Conservation (phyloP, 495 filamentous ascomycete genomes). For the Trichoderma reesei region DNA sequence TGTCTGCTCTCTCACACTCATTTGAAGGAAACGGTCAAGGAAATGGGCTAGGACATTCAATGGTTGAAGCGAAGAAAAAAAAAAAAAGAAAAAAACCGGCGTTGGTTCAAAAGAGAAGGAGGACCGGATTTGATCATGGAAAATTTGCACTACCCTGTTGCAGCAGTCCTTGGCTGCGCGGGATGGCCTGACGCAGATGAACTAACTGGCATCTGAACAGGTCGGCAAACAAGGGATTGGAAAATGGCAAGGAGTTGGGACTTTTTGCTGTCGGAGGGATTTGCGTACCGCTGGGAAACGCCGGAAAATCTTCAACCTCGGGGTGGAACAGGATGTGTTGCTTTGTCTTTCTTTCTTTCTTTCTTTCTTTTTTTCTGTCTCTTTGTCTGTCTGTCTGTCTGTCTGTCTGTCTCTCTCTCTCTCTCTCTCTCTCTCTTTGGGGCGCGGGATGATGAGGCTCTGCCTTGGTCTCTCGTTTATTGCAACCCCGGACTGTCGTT, state of each 20-base stretch:
- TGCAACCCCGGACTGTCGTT: neutral
- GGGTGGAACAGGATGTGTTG: neutral
- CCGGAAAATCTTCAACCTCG: neutral
- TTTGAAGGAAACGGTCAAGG: neutral
- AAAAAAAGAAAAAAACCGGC: neutral
- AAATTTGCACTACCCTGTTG: slow-evolving; percentile 9
- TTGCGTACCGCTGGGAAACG: neutral
- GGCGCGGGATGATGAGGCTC: neutral
- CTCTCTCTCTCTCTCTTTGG: neutral
- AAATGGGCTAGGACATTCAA: neutral
- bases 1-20: neutral
- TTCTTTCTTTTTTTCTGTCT: neutral
- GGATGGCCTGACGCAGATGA: neutral
- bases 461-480: neutral
- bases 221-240: slow-evolving; percentile 1
- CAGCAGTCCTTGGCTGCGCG: neutral
- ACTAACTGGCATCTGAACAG: slow-evolving; percentile 1
- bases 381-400: neutral
- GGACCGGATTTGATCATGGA: neutral
- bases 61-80: neutral
- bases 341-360: neutral
- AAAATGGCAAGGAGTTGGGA: slow-evolving; percentile 6
- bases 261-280: neutral
- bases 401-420: neutral
- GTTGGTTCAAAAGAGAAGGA: neutral